Percentiles rank a stretch among this genome's conserved stretches.
These are phyloP conservation scores for Wallacemonas sp. DNA, from an alignment of 208 protist genomes.

Conservation along the genomic window DNA sequence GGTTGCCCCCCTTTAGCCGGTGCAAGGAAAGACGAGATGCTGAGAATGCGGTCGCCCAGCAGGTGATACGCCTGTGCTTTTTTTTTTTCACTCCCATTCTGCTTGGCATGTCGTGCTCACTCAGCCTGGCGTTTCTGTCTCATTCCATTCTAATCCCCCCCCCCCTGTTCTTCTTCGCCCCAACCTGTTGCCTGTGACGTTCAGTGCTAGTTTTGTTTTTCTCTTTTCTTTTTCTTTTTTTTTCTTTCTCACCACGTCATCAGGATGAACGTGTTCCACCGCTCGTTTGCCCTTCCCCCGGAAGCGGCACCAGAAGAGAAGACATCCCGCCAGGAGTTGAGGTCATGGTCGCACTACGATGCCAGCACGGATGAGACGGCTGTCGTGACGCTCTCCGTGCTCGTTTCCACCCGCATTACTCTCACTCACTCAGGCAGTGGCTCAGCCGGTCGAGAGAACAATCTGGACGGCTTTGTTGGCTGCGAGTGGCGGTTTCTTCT, in stretches of 20 bases:
- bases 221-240: background rate
- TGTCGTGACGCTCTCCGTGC: constrained; percentile 1
- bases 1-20: no score
- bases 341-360: constrained; percentile 18
- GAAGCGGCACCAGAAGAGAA: background rate
- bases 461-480: background rate
- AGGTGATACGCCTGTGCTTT: no score
- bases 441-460: background rate
- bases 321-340: background rate
- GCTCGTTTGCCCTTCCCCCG: background rate
- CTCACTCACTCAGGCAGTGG: background rate
- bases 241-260: background rate
- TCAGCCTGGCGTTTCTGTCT: no score
- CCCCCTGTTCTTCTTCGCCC: no score
- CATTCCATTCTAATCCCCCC: no score
- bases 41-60: no score
- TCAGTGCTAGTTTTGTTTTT: background rate
- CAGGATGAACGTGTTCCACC: constrained; percentile 8
- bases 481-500: constrained; percentile 14
- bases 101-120: no score
- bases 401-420: constrained; percentile 3
- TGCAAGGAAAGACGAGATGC: no score
- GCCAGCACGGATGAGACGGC: background rate
- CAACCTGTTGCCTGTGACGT: no score
- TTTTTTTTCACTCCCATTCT: no score